phyloP scores from a whole-genome alignment of 306 rosid genomes.

The Malus fusca region DNA sequence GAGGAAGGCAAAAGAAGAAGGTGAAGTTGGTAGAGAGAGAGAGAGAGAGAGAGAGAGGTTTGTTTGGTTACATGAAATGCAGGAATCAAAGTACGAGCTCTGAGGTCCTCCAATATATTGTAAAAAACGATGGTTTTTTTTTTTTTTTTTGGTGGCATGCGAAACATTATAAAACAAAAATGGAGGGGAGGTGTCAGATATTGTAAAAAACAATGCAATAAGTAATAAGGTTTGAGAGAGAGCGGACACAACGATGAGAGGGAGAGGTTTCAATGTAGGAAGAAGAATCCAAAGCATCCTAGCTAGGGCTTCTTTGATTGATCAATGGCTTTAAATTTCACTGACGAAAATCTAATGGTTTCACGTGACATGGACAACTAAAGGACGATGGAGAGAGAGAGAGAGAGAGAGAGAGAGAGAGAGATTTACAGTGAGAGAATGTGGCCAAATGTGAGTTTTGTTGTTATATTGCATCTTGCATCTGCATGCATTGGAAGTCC shows the following conservation, averaged over 20 bases:
- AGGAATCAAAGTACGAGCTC: background rate
- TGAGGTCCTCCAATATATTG: slow-evolving; percentile 10
- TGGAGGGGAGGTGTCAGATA: slow-evolving; percentile 10
- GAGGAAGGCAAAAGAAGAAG: background rate
- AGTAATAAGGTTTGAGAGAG: slow-evolving; percentile 15
- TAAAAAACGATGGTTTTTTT: background rate
- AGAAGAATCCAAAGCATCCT: slow-evolving; percentile 20
- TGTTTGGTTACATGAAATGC: slow-evolving; percentile 1
- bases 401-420: slow-evolving; percentile 2
- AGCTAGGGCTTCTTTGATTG: background rate
- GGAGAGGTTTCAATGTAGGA: background rate
- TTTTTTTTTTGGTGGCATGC: slow-evolving; percentile 13
- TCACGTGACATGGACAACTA: slow-evolving; percentile 26
- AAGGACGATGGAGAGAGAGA: slow-evolving; percentile 9
- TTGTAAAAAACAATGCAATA: slow-evolving; percentile 14
- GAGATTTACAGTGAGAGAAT: background rate
- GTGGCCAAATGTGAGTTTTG: background rate
- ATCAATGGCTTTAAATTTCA: slow-evolving; percentile 4
- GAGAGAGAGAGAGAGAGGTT: background rate
- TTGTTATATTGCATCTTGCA: background rate
- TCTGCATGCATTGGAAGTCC: background rate
- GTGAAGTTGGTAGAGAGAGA: background rate
- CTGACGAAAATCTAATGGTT: slow-evolving; percentile 20
- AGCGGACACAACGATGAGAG: background rate
- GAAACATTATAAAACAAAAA: background rate